Base-by-base conservation (phyloP, 139 green algal species). In the Dunaliella primolecta region DNA sequence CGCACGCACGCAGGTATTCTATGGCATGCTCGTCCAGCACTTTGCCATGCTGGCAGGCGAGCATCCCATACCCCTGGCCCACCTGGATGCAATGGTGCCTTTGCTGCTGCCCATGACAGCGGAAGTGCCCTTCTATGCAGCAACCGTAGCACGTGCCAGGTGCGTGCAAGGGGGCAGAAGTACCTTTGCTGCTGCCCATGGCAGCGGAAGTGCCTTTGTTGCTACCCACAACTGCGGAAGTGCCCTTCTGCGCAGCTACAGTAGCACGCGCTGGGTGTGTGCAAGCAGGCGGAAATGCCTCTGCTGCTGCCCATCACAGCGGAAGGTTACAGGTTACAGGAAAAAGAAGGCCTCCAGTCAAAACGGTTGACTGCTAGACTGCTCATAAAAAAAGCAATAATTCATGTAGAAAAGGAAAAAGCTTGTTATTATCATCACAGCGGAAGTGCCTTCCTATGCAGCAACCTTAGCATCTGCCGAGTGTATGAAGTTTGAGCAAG, bases 21-120 rank as follows among this genome's bases (percentile, higher is more conserved):
- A 96, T 79, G 95, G 93, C 46, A 88, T 98, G 7, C 88, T 98
- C 33, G 85, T 98, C 87, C 95, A 98, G 92, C 96, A 98, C 87
- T 99, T 98, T 91, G 93, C 91, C 2, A 83, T 88, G 81, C 78
- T 97, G 74, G 94, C 96, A 0, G 93, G 89, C 24, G 31, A 89
- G n/a, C 3, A n/a, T 15, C 93, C 95, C 0, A 55, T 94, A 57
- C 92, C 92, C 23, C 38, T 88, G 36, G 84, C 36, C 29, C 86
- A 91, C 81, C 86, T 98, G 77, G 94, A 98, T 76, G 91, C 90
- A 0, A 85, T 98, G 20, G 84, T 92, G 2, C 56, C 85, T 0
- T 74, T 89, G 0, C 87, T 99, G 27, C 35, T 94, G 36, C 87
- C 38, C 23, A 84, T 84, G 75, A 86, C 81, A 2, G 15, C 15